These are phyloP conservation scores for Lactarius quietus DNA, from an alignment of 768 basidiomycete genomes.

Conservation along the genomic window DNA sequence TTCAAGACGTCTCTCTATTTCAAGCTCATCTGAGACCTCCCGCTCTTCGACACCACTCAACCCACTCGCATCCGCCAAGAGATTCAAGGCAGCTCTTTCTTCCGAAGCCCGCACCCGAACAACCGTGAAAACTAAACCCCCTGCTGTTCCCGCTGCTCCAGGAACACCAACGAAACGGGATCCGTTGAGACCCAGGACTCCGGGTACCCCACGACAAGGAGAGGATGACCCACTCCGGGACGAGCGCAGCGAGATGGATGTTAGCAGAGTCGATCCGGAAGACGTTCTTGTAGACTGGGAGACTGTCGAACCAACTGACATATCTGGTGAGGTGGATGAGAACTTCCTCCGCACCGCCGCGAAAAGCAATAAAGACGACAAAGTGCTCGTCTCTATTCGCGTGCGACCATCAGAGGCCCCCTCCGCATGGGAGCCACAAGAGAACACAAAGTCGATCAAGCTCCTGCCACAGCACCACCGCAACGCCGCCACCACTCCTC, in stretches of 20 bases:
- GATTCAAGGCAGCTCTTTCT: conserved; percentile 23
- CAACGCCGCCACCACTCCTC: conserved; percentile 36
- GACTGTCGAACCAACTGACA: conserved; percentile 63
- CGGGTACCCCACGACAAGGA: conserved; percentile 36
- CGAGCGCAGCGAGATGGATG: conserved; percentile 67
- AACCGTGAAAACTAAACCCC: conserved; percentile 24
- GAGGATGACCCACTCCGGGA: conserved; percentile 50
- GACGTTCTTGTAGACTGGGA: conserved; percentile 73
- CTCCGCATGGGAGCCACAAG: conserved; percentile 54
- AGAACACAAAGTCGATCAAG: conserved; percentile 51
- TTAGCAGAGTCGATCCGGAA: conserved; percentile 70
- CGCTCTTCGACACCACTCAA: conserved; percentile 22
- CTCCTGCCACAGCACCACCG: conserved; percentile 57
- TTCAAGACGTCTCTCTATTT: conserved; percentile 17
- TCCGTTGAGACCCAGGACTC: conserved; percentile 33
- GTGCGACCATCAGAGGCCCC: conserved; percentile 55
- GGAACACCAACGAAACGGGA: conserved; percentile 27
- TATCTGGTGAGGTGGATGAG: conserved; percentile 68
- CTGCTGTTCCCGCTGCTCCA: conserved; percentile 16
- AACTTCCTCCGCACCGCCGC: conserved; percentile 40
- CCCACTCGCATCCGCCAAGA: conserved; percentile 24
- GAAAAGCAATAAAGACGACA: conserved; percentile 71
- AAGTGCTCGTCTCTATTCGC: conserved; percentile 82
- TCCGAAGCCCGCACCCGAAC: conserved; percentile 25
- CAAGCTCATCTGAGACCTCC: conserved; percentile 10